A percentile compares a stretch with the other conserved stretches of the same genome.
These are phyloP conservation scores for Dillenia turbinata DNA, from an alignment of 164 flowering plant species.

Conservation along the genomic window DNA sequence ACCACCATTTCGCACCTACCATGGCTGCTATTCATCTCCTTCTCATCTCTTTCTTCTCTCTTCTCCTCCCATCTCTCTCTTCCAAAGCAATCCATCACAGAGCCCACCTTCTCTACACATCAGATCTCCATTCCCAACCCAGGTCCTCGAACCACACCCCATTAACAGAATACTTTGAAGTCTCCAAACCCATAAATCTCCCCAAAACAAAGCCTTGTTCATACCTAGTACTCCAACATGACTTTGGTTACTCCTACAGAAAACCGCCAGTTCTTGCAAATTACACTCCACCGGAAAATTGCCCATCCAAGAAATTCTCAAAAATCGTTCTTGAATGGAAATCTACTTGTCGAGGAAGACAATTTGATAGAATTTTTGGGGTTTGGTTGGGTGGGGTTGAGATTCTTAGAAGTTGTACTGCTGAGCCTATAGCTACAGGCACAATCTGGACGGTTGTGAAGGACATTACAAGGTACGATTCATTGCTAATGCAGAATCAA, in stretches of 20 bases:
- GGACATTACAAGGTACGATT: constrained; percentile 76
- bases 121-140: constrained; percentile 13
- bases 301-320: constrained; percentile 43
- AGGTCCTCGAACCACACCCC: constrained; percentile 18
- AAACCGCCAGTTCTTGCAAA: constrained; percentile 50
- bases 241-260: constrained; percentile 56
- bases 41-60: constrained; percentile 12
- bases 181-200: constrained; percentile 49
- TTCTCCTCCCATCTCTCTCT: constrained; percentile 19
- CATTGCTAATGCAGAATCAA: constrained; percentile 49
- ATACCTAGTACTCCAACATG: constrained; percentile 42
- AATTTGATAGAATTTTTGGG: constrained; percentile 88
- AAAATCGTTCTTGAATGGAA: constrained; percentile 75
- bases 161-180: constrained; percentile 48
- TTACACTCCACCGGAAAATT: constrained; percentile 55
- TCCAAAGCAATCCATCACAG: constrained; percentile 38
- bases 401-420: constrained; percentile 86
- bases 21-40: constrained; percentile 26
- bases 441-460: constrained; percentile 79
- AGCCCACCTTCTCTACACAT: constrained; percentile 13
- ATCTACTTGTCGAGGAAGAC: constrained; percentile 68
- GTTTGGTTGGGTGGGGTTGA: constrained; percentile 93
- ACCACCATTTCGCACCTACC: neutral
- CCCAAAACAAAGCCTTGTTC: constrained; percentile 55
- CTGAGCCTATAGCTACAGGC: constrained; percentile 74